Evolutionary conservation across 2,329 filamentous ascomycete genomes (phyloP), one percentile per base, ranked within the genome.

Genomic region (Fusarium scirpi): DNA sequence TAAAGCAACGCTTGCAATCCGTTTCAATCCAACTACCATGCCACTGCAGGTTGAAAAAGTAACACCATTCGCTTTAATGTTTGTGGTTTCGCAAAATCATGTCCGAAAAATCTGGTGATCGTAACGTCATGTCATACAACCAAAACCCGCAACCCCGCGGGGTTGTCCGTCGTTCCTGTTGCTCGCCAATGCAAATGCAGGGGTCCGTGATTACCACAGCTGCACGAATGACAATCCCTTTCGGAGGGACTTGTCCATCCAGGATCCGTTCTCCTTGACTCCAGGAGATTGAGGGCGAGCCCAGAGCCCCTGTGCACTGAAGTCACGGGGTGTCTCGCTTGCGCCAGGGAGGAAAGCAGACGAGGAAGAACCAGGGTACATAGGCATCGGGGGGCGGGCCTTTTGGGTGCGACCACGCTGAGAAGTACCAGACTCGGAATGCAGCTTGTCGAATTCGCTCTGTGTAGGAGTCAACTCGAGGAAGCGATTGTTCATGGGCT

Each of bases 311-410:
- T 76, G 74, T n/a, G 71, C 48, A 40, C 62, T 69, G 59, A 76
- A 76, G 58, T 76, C 74, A 38, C 74, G 73, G 32, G 74, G 73
- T 22, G 72, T 73, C 40, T 76, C 74, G 58, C 69, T 66, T 41
- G 58, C 71, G 12, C 65, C 70, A 24, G 71, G 68, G 12, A 70
- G 58, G 59, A 76, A 76, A 44, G 66, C 72, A 30, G 74, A 76
- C 38, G 58, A 57, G 18, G 74, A 64, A 34, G 65, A 67, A 10
- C 69, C 70, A 38, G 72, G 65, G 52, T 65, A 68, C 32, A 72
- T 62, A 32, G 74, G 66, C 43, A 73, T 62, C 11, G 73, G 73
- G 22, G 69, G 73, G 3, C 73, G 73, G 44, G 73, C 48, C 46
- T 63, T 58, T 16, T 62, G 56, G 20, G 65, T 63, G 20, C 69